phyloP scores from a whole-genome alignment of 164 flowering plant genomes.

The Vitis rupestris region DNA sequence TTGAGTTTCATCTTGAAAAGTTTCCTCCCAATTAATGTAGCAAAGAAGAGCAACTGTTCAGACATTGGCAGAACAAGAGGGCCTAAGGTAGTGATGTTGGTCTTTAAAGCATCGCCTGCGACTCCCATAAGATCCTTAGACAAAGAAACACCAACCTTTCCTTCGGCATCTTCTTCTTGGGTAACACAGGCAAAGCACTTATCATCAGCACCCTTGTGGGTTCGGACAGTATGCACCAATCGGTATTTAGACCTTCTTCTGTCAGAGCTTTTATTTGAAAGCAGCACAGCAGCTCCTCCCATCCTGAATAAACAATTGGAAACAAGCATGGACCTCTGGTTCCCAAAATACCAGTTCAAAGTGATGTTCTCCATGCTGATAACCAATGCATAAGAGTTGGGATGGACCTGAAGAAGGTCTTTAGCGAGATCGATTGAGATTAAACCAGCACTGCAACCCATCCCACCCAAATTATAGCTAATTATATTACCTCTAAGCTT shows the following conservation, averaged over 20 bases:
- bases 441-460: constrained; percentile 50
- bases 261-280: constrained; percentile 39
- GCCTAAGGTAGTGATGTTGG: constrained; percentile 36
- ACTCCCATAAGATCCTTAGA: constrained; percentile 45
- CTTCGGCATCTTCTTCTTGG: constrained; percentile 37
- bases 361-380: constrained; percentile 49
- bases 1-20: constrained; percentile 36
- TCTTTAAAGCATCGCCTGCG: constrained; percentile 46
- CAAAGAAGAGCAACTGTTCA: constrained; percentile 39
- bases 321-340: constrained; percentile 36
- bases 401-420: constrained; percentile 40
- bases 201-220: constrained; percentile 42
- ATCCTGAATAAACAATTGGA: constrained; percentile 40
- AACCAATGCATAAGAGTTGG: constrained; percentile 45
- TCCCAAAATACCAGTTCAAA: constrained; percentile 44
- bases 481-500: constrained; percentile 41
- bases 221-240: constrained; percentile 35
- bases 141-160: constrained; percentile 36
- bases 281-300: constrained; percentile 44
- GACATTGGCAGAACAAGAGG: constrained; percentile 44
- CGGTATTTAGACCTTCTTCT: constrained; percentile 39
- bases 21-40: constrained; percentile 32
- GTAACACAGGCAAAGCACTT: constrained; percentile 42
- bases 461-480: constrained; percentile 40
- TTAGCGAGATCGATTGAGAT: constrained; percentile 41